Base-by-base conservation (phyloP, 2,329 filamentous ascomycete genomes). In the Madurella mycetomatis region DNA sequence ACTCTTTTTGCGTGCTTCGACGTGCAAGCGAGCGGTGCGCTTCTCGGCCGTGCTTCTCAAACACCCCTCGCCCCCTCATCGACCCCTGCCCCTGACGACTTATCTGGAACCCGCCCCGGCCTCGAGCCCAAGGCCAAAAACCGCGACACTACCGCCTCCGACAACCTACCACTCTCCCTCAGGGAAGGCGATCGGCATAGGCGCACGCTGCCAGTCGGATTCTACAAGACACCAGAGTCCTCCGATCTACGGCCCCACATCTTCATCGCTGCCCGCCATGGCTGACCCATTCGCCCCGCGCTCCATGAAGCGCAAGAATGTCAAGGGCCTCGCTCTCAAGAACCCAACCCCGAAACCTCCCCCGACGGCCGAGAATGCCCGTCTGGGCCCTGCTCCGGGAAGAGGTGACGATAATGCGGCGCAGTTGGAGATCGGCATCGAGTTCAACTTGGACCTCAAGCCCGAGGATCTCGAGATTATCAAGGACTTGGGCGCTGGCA, bases 301-400 rank as follows among this genome's bases (percentile, higher is more conserved):
- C 73, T 95, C 94, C 58, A 88, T 99, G 86, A 97, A 96, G 85
- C 87, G 92, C 80, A 96, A 97, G 83, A 99, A 99, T 71, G 88
- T 95, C 73, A 97, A 97, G 77, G 92, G 92, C 39, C 86, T 99
- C 48, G 92, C 91, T 62, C 79, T 99, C 68, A 92, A 84, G 66
- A 85, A 89, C 47, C 85, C 87, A 19, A 81, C 87, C 45, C 86
- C 90, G 41, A 90, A 90, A 58, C 77, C 83, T 47, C 76, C 84
- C 51, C 83, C 85, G 51, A 85, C 89, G 31, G 86, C 89, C 44
- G 87, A 90, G 65, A 86, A 84, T 56, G 88, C 81, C 56, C 83
- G 84, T 66, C 73, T 72, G 51, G 79, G 84, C 52, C 77, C 80
- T 62, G 82, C 80, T 60, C 75, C 80, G 53, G 81, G 88, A 67